phyloP scores from a whole-genome alignment of 495 filamentous ascomycete species.

The Lindgomyces ingoldianus region DNA sequence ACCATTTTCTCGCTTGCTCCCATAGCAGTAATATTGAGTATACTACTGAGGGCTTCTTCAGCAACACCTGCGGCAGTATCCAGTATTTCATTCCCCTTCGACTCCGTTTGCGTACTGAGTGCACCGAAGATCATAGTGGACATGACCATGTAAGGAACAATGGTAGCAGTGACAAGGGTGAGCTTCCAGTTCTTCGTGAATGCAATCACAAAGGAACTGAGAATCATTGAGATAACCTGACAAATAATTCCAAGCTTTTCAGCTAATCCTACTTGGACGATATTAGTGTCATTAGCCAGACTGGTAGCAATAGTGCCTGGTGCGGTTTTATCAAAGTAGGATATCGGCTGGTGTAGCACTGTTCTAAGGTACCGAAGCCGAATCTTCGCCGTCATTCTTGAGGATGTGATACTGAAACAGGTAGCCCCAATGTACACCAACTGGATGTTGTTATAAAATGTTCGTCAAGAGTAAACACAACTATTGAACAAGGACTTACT shows the following conservation, averaged over 20 bases:
- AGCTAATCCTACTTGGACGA: constrained; percentile 6
- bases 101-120: constrained; percentile 1
- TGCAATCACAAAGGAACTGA: constrained; percentile 16
- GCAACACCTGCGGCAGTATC: constrained; percentile 4
- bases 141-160: constrained; percentile 10
- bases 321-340: constrained; percentile 83
- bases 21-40: constrained; percentile 14
- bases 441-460: background rate
- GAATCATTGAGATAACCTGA: constrained; percentile 16
- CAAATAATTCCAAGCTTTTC: constrained; percentile 19
- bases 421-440: background rate
- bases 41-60: constrained; percentile 16
- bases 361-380: constrained; percentile 77
- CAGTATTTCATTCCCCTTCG: background rate
- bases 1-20: constrained; percentile 9
- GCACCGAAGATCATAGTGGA: background rate
- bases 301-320: constrained; percentile 88
- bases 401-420: constrained; percentile 38
- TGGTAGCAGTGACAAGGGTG: constrained; percentile 16
- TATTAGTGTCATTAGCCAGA: constrained; percentile 75
- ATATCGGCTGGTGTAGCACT: constrained; percentile 84
- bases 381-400: constrained; percentile 61
- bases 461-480: background rate
- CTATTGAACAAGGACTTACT: background rate
- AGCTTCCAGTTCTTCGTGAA: constrained; percentile 25